Base-by-base conservation (phyloP, 805 yeast genomes). In the Ogataea chonburiensis region DNA sequence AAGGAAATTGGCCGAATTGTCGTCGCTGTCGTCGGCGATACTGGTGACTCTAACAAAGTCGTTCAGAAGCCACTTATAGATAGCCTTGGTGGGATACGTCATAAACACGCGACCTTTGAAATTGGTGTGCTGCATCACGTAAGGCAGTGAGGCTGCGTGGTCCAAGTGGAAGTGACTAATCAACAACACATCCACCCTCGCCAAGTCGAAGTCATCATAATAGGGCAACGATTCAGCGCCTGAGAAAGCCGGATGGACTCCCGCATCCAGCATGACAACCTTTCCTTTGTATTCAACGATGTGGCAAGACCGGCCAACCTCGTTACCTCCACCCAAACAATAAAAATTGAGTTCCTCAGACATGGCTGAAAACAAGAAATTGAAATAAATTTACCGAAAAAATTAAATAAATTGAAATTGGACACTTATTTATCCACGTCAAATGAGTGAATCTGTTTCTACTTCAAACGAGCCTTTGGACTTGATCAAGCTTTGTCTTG, bases 81-180 rank as follows among this genome's bases (percentile, higher is more conserved):
- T 93, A 24, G 98, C 98, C 66, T 93, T 93, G 0, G 98, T 93
- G 5, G 99, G 98, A 61, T 93, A 97, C 19, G 99, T 93, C 99
- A 93, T 93, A 60, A 91, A 91, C 5, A 93, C 98, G 31, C 96
- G 75, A 3, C 99, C 99, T 54, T 79, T 81, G 68, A 93, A 93
- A 47, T 75, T 84, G 0, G 99, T 93, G 53, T 88, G 94, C 53
- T 88, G 96, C 97, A 93, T 88, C 28, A 93, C 98, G 55, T 89
- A 93, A 0, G 99, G 99, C 38, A 93, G 70, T 0, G 97, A 87
- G 0, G 98, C 99, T 1, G 98, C 98, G 61, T 93, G 99, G 58
- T 93, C 99, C 56, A 93, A 69, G 62, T 93, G 99, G 70, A 93
- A 93, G 61, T 93, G 99, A 50, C 95, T 85, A 43, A 93, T 85